Evolutionary conservation across 768 basidiomycete species (phyloP).

Genomic region (Grammothele lineata): DNA sequence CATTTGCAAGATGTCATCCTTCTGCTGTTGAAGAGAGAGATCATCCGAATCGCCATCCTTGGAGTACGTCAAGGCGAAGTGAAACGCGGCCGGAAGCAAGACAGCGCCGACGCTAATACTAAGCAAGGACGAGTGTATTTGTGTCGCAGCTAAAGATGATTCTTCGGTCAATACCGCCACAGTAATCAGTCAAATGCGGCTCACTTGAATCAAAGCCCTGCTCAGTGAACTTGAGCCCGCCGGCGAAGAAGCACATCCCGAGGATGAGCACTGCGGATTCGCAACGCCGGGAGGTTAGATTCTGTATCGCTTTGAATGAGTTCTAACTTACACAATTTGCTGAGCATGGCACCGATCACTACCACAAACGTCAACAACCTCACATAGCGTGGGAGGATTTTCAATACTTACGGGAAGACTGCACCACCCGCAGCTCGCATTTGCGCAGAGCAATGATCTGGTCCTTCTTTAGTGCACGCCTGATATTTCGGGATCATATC

Average conservation of each 20-base stretch:
- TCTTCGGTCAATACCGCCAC: neutral
- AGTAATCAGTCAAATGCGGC: slow-evolving; percentile 18
- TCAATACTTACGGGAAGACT: slow-evolving; percentile 60
- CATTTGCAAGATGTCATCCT: slow-evolving; percentile 55
- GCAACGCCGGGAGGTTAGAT: no score
- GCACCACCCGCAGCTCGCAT: slow-evolving; percentile 78
- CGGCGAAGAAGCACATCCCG: slow-evolving; percentile 83
- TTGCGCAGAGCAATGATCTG: slow-evolving; percentile 79
- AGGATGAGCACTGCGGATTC: slow-evolving; percentile 64
- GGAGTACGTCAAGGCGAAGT: slow-evolving; percentile 47
- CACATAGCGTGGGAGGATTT: no score
- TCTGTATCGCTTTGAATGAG: no score
- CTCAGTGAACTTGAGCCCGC: slow-evolving; percentile 70
- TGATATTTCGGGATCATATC: no score
- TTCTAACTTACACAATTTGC: slow-evolving; percentile 54
- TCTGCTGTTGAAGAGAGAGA: slow-evolving; percentile 31
- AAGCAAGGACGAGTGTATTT: slow-evolving; percentile 69
- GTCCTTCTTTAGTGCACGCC: no score
- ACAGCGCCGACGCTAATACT: slow-evolving; percentile 76
- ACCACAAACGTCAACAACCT: no score
- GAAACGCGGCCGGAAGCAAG: slow-evolving; percentile 74
- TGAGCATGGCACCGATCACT: slow-evolving; percentile 83
- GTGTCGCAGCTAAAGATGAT: slow-evolving; percentile 51
- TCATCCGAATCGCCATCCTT: slow-evolving; percentile 5
- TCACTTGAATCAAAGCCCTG: slow-evolving; percentile 72